These are phyloP conservation scores for Backusella luteola DNA, from an alignment of 192 early-diverging fungal species.

Conservation along the genomic window DNA sequence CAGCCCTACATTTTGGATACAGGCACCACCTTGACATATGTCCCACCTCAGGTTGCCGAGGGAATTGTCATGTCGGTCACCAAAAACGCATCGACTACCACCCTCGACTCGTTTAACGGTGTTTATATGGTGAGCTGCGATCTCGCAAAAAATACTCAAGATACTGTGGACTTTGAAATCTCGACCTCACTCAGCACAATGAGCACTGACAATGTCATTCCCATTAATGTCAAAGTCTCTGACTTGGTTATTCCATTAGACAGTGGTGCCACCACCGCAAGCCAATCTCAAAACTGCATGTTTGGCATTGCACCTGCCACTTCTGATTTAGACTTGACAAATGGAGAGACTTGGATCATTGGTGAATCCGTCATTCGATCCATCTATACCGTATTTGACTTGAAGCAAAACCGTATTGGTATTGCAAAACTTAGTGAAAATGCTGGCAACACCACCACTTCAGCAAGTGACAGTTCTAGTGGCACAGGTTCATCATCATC, in stretches of 20 bases:
- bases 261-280: not conserved
- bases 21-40: slow-evolving; percentile 27
- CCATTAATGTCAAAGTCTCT: slow-evolving; percentile 6
- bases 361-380: slow-evolving; percentile 25
- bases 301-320: slow-evolving; percentile 32
- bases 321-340: not conserved
- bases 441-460: not conserved
- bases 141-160: not conserved
- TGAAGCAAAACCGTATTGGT: slow-evolving; percentile 29
- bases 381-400: slow-evolving; percentile 24
- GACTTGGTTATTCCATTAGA: slow-evolving; percentile 26
- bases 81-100: not conserved
- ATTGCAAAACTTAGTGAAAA: slow-evolving; percentile 15
- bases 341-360: slow-evolving; percentile 22
- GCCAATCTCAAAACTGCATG: slow-evolving; percentile 14
- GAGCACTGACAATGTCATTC: not conserved
- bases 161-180: not conserved
- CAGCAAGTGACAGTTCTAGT: not conserved
- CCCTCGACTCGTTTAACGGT: slow-evolving; percentile 16
- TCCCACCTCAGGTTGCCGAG: not conserved
- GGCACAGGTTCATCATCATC: not conserved
- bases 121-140: slow-evolving; percentile 17
- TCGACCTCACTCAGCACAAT: not conserved
- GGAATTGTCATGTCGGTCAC: slow-evolving; percentile 7
- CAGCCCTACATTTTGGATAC: slow-evolving; percentile 22